phyloP scores from a whole-genome alignment of 768 basidiomycete species.

The Collybiopsis confluens region DNA sequence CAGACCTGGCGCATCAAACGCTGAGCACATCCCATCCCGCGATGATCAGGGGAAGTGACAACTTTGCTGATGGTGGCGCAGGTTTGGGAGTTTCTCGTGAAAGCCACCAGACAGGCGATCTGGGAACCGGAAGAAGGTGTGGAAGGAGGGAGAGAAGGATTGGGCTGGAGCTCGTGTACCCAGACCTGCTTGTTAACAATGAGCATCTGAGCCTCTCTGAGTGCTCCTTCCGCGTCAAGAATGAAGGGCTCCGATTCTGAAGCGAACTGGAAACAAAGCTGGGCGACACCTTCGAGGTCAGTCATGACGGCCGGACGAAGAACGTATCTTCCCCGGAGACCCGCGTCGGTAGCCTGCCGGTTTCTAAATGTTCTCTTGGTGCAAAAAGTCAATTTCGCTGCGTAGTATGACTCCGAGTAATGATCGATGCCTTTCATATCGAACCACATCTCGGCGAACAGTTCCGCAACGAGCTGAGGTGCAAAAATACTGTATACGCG shows the following conservation, averaged over 20 bases:
- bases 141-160: not conserved
- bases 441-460: slow-evolving; percentile 36
- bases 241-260: slow-evolving; percentile 42
- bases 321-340: slow-evolving; percentile 19
- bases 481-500: slow-evolving; percentile 70
- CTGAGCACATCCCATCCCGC: slow-evolving; percentile 42
- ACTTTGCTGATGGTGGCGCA: slow-evolving; percentile 54
- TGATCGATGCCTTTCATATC: not conserved
- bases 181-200: slow-evolving; percentile 36
- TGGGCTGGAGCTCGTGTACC: slow-evolving; percentile 34
- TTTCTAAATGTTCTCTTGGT: slow-evolving; percentile 38
- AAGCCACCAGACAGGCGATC: slow-evolving; percentile 47
- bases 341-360: slow-evolving; percentile 7
- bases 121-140: slow-evolving; percentile 13
- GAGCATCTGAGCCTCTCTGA: slow-evolving; percentile 35
- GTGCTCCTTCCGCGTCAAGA: slow-evolving; percentile 28
- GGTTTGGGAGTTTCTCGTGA: slow-evolving; percentile 37
- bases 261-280: slow-evolving; percentile 42
- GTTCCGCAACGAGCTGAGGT: slow-evolving; percentile 36
- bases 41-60: slow-evolving; percentile 37
- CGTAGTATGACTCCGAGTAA: not conserved
- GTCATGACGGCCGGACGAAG: slow-evolving; percentile 10
- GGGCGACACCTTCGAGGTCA: slow-evolving; percentile 21
- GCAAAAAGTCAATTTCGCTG: slow-evolving; percentile 31
- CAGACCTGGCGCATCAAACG: slow-evolving; percentile 42